These are phyloP conservation scores for Lenzites betulinus DNA, from an alignment of 768 basidiomycete genomes.

Conservation along the genomic window DNA sequence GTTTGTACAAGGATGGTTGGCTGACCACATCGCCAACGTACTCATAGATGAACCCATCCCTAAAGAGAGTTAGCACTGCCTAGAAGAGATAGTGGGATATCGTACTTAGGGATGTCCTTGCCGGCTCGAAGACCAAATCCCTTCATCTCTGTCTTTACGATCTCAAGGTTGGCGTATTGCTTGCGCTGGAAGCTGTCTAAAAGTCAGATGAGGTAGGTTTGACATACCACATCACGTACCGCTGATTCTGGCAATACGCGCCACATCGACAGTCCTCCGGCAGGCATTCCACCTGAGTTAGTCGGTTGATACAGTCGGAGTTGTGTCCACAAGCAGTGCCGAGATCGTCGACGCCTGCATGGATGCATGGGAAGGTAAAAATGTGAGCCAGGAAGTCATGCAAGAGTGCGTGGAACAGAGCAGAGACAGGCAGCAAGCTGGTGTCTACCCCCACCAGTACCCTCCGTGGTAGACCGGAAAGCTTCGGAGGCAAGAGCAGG, in stretches of 20 bases:
- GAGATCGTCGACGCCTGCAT: constrained; percentile 56
- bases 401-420: constrained; percentile 10
- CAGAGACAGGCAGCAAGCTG: not conserved
- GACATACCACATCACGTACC: constrained; percentile 50
- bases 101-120: constrained; percentile 69
- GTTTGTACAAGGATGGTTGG: constrained; percentile 82
- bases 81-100: constrained; percentile 25
- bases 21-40: constrained; percentile 97
- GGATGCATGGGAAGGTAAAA: not conserved
- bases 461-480: too few species aligned
- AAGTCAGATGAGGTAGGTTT: not conserved
- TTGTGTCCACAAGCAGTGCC: constrained; percentile 78
- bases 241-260: constrained; percentile 85
- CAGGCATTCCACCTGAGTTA: constrained; percentile 97
- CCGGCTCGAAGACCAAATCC: constrained; percentile 90
- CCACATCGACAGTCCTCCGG: constrained; percentile 85
- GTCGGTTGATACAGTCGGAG: constrained; percentile 95
- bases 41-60: constrained; percentile 94
- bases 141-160: constrained; percentile 94
- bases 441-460: too few species aligned
- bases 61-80: constrained; percentile 31
- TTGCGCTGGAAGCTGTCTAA: constrained; percentile 77
- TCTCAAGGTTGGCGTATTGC: constrained; percentile 83
- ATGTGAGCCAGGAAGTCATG: not conserved
- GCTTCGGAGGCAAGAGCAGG: too few species aligned